These are phyloP conservation scores for Venturia nashicola DNA, from an alignment of 2,329 filamentous ascomycete species.

Conservation along the genomic window DNA sequence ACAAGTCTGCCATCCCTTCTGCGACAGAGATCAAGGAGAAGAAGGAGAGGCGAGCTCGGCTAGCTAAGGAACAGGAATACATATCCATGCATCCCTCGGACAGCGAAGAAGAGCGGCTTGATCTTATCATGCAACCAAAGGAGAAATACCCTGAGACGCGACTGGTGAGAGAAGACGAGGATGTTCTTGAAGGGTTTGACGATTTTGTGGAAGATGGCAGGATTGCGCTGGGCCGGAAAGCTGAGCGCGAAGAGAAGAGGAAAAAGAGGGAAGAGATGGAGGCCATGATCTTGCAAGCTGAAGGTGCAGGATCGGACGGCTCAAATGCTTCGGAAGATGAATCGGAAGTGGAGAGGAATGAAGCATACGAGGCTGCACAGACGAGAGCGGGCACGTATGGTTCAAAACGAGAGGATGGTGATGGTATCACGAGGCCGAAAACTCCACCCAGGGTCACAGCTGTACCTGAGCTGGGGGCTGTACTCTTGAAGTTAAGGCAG, in stretches of 20 bases:
- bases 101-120: slow-evolving; percentile 26
- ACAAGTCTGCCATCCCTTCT: slow-evolving; percentile 51
- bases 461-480: slow-evolving; percentile 59
- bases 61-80: slow-evolving; percentile 61
- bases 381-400: slow-evolving; percentile 77
- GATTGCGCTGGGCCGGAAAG: slow-evolving; percentile 65
- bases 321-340: slow-evolving; percentile 45
- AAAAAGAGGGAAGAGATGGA: slow-evolving; percentile 67
- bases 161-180: slow-evolving; percentile 75
- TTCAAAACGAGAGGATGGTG: slow-evolving; percentile 24
- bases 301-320: slow-evolving; percentile 53
- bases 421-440: slow-evolving; percentile 34
- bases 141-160: slow-evolving; percentile 53
- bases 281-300: slow-evolving; percentile 68
- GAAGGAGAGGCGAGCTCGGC: slow-evolving; percentile 73
- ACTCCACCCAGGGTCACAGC: slow-evolving; percentile 66
- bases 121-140: slow-evolving; percentile 3
- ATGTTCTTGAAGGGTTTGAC: slow-evolving; percentile 87
- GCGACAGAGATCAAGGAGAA: slow-evolving; percentile 81
- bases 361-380: slow-evolving; percentile 79
- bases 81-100: slow-evolving; percentile 39
- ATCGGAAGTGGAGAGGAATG: slow-evolving; percentile 50
- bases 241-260: slow-evolving; percentile 57
- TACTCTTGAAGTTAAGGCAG: slow-evolving; percentile 50
- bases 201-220: slow-evolving; percentile 78